Conservation (phyloP, 1,284 basidiomycete genomes). For the Cutaneotrichosporon dermatis region DNA sequence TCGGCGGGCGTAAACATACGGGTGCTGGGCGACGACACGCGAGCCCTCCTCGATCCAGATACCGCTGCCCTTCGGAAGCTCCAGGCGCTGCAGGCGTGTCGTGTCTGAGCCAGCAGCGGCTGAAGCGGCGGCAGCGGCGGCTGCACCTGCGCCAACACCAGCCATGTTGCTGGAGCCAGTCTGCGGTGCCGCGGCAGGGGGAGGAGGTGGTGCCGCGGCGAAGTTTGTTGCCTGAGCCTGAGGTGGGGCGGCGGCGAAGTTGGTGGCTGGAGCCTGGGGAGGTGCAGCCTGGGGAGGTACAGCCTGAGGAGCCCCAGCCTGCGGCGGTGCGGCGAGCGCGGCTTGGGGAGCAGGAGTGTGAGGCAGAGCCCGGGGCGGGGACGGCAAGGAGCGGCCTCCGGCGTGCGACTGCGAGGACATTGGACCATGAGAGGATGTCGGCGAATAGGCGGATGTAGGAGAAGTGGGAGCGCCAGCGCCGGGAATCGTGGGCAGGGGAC, state of each 20-base stretch:
- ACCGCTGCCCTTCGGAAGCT: neutral
- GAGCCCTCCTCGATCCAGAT: constrained; percentile 6
- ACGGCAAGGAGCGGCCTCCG: neutral
- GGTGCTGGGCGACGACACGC: constrained; percentile 8
- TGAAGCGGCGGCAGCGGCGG: neutral
- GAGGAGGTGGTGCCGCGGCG: no score
- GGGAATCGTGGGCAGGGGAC: neutral
- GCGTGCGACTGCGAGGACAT: no score
- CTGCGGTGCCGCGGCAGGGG: neutral
- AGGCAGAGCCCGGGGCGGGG: neutral
- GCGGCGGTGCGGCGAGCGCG: neutral
- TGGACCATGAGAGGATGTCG: neutral
- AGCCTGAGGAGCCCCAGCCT: neutral
- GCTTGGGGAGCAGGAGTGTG: neutral
- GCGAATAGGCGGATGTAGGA: neutral
- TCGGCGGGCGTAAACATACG: neutral
- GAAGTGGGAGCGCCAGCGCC: neutral
- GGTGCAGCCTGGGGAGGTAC: no score
- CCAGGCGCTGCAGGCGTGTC: neutral
- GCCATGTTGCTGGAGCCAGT: neutral
- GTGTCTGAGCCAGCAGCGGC: neutral
- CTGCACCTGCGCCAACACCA: neutral
- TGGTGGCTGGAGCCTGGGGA: no score
- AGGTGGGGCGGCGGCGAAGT: neutral
- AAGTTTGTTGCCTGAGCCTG: neutral